Conservation (phyloP, 2,329 filamentous ascomycete genomes). For the Aquanectria penicillioides region DNA sequence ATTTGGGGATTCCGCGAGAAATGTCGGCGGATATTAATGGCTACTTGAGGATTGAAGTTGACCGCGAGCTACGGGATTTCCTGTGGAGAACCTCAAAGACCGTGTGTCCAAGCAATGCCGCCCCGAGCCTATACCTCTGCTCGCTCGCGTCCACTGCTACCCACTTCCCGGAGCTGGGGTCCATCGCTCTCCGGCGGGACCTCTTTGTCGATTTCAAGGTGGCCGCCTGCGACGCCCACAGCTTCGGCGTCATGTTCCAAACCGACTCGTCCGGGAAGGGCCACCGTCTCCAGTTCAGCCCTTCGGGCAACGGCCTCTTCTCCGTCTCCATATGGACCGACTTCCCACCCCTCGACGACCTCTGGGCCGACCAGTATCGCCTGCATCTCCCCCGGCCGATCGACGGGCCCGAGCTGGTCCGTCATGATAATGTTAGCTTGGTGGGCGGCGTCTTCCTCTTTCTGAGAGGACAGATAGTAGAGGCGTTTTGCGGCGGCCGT, state of each 20-base stretch:
- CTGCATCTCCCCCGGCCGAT: conserved; percentile 44
- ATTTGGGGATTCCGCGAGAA: conserved; percentile 45
- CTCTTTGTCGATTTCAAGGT: conserved; percentile 40
- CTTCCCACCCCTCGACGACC: conserved; percentile 48
- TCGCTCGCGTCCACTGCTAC: conserved; percentile 39
- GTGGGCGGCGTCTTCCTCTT: conserved; percentile 38
- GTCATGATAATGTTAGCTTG: conserved; percentile 44
- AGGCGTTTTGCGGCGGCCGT: conserved; percentile 44
- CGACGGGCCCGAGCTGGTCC: conserved; percentile 48
- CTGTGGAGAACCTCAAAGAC: conserved; percentile 29
- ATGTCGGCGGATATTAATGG: conserved; percentile 42
- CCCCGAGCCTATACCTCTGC: conserved; percentile 38
- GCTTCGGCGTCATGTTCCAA: conserved; percentile 44
- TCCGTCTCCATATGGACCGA: conserved; percentile 43
- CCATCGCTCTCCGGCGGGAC: conserved; percentile 29
- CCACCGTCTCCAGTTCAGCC: conserved; percentile 38
- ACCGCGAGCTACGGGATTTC: conserved; percentile 34
- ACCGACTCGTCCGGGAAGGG: conserved; percentile 41
- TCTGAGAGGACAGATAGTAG: conserved; percentile 39
- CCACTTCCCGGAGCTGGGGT: conserved; percentile 35
- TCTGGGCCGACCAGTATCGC: conserved; percentile 51
- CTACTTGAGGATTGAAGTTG: conserved; percentile 38
- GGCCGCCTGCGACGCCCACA: conserved; percentile 39
- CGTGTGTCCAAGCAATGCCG: conserved; percentile 34
- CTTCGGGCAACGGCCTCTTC: conserved; percentile 35